Evolutionary conservation across 306 rosid genomes (phyloP).

Genomic region (Dalbergia oliveri): DNA sequence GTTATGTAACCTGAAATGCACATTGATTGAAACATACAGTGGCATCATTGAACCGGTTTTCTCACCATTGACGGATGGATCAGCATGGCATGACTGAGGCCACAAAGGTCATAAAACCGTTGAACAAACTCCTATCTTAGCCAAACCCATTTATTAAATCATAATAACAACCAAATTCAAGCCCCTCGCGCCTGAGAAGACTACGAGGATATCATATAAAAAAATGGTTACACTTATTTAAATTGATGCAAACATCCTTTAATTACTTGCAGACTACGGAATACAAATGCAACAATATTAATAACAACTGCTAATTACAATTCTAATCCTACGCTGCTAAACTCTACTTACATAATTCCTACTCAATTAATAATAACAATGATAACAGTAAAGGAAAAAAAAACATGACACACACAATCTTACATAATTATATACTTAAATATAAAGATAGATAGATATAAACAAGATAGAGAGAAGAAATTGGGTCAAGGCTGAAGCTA

Average conservation of each 20-base stretch:
- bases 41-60: neutral
- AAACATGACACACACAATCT: neutral
- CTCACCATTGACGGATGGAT: neutral
- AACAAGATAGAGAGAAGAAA: conserved; percentile 16
- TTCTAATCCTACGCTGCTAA: conserved; percentile 11
- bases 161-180: conserved; percentile 6
- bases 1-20: neutral
- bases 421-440: neutral
- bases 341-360: neutral
- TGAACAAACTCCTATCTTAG: neutral
- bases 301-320: conserved; percentile 23
- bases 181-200: neutral
- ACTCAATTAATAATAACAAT: neutral
- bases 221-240: neutral
- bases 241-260: neutral
- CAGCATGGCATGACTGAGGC: no score
- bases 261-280: neutral
- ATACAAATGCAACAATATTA: conserved; percentile 11
- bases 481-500: conserved; percentile 31
- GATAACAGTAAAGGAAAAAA: neutral
- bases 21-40: neutral
- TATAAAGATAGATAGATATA: neutral
- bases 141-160: neutral
- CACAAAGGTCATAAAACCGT: neutral
- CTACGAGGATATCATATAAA: neutral